Conservation (phyloP, 805 yeast genomes). For the Schizosaccharomyces lindneri region DNA sequence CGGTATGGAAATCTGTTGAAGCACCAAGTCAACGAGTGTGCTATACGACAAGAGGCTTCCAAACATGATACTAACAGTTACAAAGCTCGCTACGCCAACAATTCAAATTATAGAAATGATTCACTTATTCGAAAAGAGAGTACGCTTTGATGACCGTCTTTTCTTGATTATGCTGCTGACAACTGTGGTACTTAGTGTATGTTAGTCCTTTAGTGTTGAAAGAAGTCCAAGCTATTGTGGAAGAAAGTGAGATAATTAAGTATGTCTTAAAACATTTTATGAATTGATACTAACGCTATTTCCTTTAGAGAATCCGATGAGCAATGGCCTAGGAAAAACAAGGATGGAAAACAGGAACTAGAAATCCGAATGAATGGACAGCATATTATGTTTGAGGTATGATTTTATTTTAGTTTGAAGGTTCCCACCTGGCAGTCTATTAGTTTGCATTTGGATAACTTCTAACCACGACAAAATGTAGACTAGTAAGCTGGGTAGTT, state of each 20-base stretch:
- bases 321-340: constrained; percentile 19
- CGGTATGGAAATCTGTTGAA: constrained; percentile 9
- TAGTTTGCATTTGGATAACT: background rate
- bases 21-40: background rate
- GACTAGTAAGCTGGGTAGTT: constrained; percentile 19
- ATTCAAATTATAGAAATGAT: constrained; percentile 22
- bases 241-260: constrained; percentile 18
- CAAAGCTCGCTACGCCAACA: constrained; percentile 20
- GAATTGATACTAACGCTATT: background rate
- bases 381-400: constrained; percentile 8
- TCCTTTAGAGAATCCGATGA: constrained; percentile 16
- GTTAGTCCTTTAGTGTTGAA: constrained; percentile 16
- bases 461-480: background rate
- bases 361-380: constrained; percentile 18
- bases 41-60: background rate
- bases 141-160: constrained; percentile 5
- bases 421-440: background rate
- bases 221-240: constrained; percentile 16
- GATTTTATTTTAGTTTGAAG: constrained; percentile 11
- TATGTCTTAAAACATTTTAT: constrained; percentile 4
- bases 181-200: constrained; percentile 9
- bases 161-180: background rate
- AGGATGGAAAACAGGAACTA: constrained; percentile 21
- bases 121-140: constrained; percentile 17
- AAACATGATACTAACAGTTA: background rate